Base-by-base conservation (phyloP, 2,329 filamentous ascomycete species). In the Ophiosphaerella narmari region DNA sequence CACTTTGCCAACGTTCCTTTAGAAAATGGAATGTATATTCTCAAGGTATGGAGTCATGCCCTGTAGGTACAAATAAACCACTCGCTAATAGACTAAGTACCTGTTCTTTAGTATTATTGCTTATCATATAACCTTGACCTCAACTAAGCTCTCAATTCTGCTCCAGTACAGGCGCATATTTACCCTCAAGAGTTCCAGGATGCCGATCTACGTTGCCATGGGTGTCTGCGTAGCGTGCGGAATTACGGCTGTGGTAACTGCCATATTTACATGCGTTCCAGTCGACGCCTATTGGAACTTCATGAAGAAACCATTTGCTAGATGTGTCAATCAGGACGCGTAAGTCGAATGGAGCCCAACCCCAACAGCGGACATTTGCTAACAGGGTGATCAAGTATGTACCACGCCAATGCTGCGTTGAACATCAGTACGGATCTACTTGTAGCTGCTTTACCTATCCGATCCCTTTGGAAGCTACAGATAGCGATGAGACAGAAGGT, bases 91-190 rank as follows among this genome's bases (percentile, higher is more conserved):
- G 13, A 12, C 14, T n/a, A 26, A 64, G 61, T 62, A 52, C 32
- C 48, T 64, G 4, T 64, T 50, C 43, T 55, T 59, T 44, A 60
- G 59, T 43, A 62, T 64, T 39, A 24, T 58, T 6, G 29, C 48
- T 31, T 64, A 64, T 39, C 50, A 50, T 39, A 35, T 55, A 13
- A 55, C 46, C 38, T 49, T 64, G 36, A 59, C 55, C 13, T 36
- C 54, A 12, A 64, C 55, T 23, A 64, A 63, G 38, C 39, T 63
- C 7, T 62, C 60, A 2, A 65, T 65, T n/a, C 24, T 65, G 26
- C 29, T 62, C 12, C 60, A 65, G 36, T 65, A 65, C 41, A 36
- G 54, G 16, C 52, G 60, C 23, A 62, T 65, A 38, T 63, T 65
- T 26, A 52, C 58, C 13, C 12, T 58, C 7, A 46, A 48, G 16